Conservation (phyloP, 306 rosid species). For the Hylodesmum podocarpum region DNA sequence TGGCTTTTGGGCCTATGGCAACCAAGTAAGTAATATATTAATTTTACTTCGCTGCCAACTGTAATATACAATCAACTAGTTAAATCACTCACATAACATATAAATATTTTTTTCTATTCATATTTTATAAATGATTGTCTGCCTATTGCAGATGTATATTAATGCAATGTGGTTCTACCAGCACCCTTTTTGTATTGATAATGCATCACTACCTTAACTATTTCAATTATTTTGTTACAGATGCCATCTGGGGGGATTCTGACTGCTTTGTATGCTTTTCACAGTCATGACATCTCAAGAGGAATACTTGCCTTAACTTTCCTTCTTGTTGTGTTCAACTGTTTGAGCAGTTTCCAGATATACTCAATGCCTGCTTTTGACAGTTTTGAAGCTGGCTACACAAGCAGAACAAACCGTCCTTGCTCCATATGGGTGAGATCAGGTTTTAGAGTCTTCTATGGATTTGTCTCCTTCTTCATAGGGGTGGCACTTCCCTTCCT, state of each 20-base stretch:
- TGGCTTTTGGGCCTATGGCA: conserved; percentile 97
- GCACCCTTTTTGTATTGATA: background rate
- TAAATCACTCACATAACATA: too few relatives aligned
- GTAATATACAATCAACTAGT: too few relatives aligned
- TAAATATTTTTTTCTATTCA: too few relatives aligned
- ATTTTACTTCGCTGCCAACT: too few relatives aligned
- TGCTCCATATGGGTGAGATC: conserved; percentile 97
- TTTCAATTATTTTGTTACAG: conserved; percentile 39
- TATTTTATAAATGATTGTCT: too few relatives aligned
- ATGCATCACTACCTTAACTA: background rate
- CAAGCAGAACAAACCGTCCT: conserved; percentile 94
- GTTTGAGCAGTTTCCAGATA: conserved; percentile 96
- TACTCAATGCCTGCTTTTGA: conserved; percentile 99
- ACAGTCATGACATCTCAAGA: conserved; percentile 81
- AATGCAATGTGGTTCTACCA: background rate
- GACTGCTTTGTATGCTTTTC: conserved; percentile 83
- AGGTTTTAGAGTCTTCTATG: conserved; percentile 86
- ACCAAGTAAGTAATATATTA: conserved; percentile 61
- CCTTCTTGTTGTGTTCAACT: conserved; percentile 93
- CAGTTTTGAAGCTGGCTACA: conserved; percentile 98
- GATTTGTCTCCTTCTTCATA: conserved; percentile 81
- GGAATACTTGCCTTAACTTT: conserved; percentile 82
- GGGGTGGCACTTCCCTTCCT: conserved; percentile 99
- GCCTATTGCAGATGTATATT: too few relatives aligned
- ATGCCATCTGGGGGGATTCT: conserved; percentile 97